Conservation (phyloP, 805 yeast species). For the Candida glaebosa region DNA sequence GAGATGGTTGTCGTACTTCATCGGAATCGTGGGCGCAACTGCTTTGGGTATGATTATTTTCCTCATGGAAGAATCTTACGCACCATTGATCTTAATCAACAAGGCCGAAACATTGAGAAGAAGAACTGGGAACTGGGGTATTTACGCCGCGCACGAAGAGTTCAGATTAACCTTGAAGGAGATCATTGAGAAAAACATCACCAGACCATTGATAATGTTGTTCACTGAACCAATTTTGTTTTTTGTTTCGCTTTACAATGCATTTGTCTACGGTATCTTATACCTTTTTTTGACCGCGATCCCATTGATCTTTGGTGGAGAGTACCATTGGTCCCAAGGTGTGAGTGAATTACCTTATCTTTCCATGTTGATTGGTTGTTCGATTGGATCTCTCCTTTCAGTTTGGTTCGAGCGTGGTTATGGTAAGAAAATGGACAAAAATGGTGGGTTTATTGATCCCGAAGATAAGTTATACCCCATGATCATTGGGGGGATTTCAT, state of each 20-base stretch:
- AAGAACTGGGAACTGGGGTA: slow-evolving; percentile 41
- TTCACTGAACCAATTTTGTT: slow-evolving; percentile 41
- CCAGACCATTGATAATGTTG: slow-evolving; percentile 39
- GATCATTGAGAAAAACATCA: slow-evolving; percentile 31
- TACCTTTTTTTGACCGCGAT: slow-evolving; percentile 44
- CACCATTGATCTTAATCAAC: slow-evolving; percentile 29
- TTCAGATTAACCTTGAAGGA: slow-evolving; percentile 26
- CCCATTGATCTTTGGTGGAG: slow-evolving; percentile 45
- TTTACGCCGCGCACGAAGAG: slow-evolving; percentile 38
- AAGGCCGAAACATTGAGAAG: slow-evolving; percentile 36
- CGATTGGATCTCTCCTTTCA: slow-evolving; percentile 53
- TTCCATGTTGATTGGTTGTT: slow-evolving; percentile 67
- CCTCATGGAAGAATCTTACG: slow-evolving; percentile 37
- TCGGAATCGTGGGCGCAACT: slow-evolving; percentile 36
- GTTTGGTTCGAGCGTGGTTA: slow-evolving; percentile 56
- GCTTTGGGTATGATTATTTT: slow-evolving; percentile 32
- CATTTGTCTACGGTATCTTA: slow-evolving; percentile 47
- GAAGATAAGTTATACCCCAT: slow-evolving; percentile 79
- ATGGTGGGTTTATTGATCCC: slow-evolving; percentile 61
- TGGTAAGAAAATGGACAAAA: slow-evolving; percentile 41
- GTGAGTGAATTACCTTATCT: slow-evolving; percentile 77
- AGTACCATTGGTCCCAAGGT: slow-evolving; percentile 59
- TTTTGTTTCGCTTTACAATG: slow-evolving; percentile 42
- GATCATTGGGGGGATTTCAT: slow-evolving; percentile 65
- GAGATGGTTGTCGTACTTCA: slow-evolving; percentile 57